Conservation (phyloP, 768 basidiomycete species). For the Lentinula guzmanii region DNA sequence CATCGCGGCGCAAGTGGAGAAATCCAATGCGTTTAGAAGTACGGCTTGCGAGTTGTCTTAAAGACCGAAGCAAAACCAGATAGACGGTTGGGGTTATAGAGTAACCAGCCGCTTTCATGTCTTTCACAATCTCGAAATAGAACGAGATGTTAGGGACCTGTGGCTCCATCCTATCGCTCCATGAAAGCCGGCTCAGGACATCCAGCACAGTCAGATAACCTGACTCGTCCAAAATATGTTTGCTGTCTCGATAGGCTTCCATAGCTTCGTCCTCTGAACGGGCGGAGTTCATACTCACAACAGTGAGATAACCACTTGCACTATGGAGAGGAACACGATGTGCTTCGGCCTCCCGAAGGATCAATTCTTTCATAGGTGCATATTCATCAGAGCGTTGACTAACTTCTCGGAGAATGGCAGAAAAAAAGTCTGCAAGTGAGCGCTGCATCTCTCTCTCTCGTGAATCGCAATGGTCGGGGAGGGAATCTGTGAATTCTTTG, state of each 20-base stretch:
- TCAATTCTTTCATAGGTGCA: constrained; percentile 35
- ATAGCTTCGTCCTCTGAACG: constrained; percentile 52
- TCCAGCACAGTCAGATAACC: constrained; percentile 63
- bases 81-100: constrained; percentile 56
- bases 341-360: constrained; percentile 63
- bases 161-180: constrained; percentile 27
- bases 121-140: constrained; percentile 72
- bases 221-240: constrained; percentile 41
- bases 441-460: background rate
- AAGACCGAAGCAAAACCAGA: constrained; percentile 56
- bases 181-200: constrained; percentile 55
- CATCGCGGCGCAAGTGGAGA: background rate
- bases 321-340: constrained; percentile 40
- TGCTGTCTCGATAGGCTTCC: constrained; percentile 45
- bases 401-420: constrained; percentile 44
- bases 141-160: constrained; percentile 40
- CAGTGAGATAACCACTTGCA: constrained; percentile 45
- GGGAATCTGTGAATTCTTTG: constrained; percentile 29
- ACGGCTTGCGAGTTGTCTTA: constrained; percentile 36
- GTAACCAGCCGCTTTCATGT: constrained; percentile 69
- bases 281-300: constrained; percentile 60
- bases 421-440: constrained; percentile 50
- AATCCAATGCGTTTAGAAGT: constrained; percentile 8
- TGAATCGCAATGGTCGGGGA: background rate
- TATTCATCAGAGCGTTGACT: constrained; percentile 41